These are phyloP conservation scores for Pleurotus tuoliensis DNA, from an alignment of 768 basidiomycete genomes.

Conservation along the genomic window DNA sequence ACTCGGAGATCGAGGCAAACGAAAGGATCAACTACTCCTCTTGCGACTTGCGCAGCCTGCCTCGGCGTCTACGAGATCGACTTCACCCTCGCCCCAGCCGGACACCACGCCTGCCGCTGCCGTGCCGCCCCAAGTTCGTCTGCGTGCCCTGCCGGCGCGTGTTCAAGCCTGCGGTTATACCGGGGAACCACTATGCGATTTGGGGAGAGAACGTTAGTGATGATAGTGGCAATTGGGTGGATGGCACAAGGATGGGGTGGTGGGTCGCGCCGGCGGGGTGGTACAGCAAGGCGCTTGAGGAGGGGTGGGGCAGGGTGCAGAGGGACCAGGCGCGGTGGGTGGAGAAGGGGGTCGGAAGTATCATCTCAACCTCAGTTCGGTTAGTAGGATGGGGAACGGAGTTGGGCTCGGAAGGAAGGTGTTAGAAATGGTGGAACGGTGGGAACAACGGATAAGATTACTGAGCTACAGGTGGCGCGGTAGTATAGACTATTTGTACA, in stretches of 20 bases:
- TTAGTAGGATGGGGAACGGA: no score
- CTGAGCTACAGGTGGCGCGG: no score
- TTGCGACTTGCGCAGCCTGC: neutral
- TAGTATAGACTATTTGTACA: no score
- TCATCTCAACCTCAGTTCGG: no score
- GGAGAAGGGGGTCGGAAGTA: neutral
- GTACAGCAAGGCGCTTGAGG: neutral
- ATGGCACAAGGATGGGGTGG: constrained; percentile 1
- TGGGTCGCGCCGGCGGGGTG: constrained; percentile 6
- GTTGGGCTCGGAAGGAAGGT: no score
- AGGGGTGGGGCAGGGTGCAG: neutral
- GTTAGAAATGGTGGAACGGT: no score
- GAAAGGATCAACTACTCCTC: constrained; percentile 4
- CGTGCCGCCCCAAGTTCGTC: constrained; percentile 10
- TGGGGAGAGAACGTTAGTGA: neutral
- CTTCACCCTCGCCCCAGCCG: constrained; percentile 4
- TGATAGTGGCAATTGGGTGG: no score
- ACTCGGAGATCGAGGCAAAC: constrained; percentile 3
- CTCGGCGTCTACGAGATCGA: no score
- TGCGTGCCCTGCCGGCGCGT: constrained; percentile 8
- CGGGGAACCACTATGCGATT: constrained; percentile 9
- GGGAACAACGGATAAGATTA: no score
- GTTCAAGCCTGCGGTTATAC: constrained; percentile 7
- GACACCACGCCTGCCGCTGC: constrained; percentile 7
- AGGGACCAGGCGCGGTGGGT: neutral